Evolutionary conservation across 2,329 filamentous ascomycete genomes (phyloP).

Genomic region (Aciculosporium take): DNA sequence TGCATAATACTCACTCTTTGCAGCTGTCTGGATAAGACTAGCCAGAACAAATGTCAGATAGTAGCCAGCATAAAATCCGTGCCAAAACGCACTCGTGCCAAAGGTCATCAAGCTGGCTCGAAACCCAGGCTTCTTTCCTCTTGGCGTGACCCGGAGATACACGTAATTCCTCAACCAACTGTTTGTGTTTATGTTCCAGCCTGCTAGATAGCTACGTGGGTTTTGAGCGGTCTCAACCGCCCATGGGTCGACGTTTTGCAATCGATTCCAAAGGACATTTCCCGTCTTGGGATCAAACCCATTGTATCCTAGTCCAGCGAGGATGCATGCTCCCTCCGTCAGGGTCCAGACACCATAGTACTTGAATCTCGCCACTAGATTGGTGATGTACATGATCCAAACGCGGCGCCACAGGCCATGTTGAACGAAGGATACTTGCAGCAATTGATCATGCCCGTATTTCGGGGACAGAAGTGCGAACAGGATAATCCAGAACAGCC

Average conservation of each 20-base stretch:
- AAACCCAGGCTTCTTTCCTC: conserved; percentile 93
- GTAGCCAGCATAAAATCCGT: conserved; percentile 95
- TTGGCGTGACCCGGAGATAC: conserved; percentile 86
- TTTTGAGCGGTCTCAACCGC: conserved; percentile 85
- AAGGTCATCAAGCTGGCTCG: conserved; percentile 89
- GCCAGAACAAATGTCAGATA: conserved; percentile 83
- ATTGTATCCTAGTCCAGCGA: conserved; percentile 87
- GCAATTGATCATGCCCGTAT: conserved; percentile 51
- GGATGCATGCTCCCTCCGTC: conserved; percentile 86
- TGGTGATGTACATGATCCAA: conserved; percentile 71
- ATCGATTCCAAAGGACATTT: conserved; percentile 72
- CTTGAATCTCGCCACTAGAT: conserved; percentile 69
- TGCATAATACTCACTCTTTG: conserved; percentile 61
- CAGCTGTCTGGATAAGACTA: conserved; percentile 80
- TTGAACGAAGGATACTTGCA: conserved; percentile 50
- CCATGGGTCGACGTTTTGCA: conserved; percentile 80
- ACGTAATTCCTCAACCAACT: conserved; percentile 93
- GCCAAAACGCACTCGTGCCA: conserved; percentile 88
- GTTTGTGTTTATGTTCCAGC: conserved; percentile 99
- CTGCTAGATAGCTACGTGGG: conserved; percentile 76
- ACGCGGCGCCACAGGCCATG: conserved; percentile 59
- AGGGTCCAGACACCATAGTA: conserved; percentile 95
- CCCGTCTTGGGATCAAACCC: conserved; percentile 75
- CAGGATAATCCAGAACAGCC: conserved; percentile 63
- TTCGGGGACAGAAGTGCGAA: conserved; percentile 60